Evolutionary conservation across 1,139 yeast genomes (phyloP).

Genomic region (Debaryomyces singareniensis): DNA sequence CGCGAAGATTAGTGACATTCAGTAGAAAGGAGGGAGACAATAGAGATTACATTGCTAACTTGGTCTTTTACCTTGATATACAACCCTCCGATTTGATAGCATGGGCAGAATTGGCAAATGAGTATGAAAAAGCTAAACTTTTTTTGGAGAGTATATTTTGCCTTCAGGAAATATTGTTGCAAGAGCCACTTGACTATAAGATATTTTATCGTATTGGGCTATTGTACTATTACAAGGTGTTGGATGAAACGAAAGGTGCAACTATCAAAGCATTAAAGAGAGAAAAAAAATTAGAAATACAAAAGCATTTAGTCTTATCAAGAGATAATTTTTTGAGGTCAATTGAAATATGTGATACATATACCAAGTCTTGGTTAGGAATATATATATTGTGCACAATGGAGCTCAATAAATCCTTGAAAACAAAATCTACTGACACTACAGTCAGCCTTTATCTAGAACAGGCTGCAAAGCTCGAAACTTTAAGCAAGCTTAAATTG

Average conservation of each 20-base stretch:
- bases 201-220: constrained; percentile 59
- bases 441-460: constrained; percentile 18
- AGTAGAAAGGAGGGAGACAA: constrained; percentile 16
- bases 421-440: constrained; percentile 9
- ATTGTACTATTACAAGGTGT: constrained; percentile 16
- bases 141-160: constrained; percentile 63
- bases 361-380: constrained; percentile 74
- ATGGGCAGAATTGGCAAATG: constrained; percentile 71
- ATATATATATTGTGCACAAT: constrained; percentile 35
- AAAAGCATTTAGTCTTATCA: constrained; percentile 25
- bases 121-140: constrained; percentile 55
- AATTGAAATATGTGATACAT: constrained; percentile 68
- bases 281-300: constrained; percentile 18
- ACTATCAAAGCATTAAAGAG: constrained; percentile 13
- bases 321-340: constrained; percentile 59
- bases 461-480: constrained; percentile 15
- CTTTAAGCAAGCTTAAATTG: constrained; percentile 15
- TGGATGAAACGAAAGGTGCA: constrained; percentile 12
- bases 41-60: constrained; percentile 41
- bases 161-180: constrained; percentile 61
- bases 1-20: constrained; percentile 30
- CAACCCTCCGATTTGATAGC: constrained; percentile 70
- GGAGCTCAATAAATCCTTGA: constrained; percentile 16
- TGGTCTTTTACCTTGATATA: constrained; percentile 43
- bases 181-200: constrained; percentile 68